Evolutionary conservation across 306 rosid species (phyloP), one percentile per base, ranked within the genome.

Genomic region (Citrullus colocynthis): DNA sequence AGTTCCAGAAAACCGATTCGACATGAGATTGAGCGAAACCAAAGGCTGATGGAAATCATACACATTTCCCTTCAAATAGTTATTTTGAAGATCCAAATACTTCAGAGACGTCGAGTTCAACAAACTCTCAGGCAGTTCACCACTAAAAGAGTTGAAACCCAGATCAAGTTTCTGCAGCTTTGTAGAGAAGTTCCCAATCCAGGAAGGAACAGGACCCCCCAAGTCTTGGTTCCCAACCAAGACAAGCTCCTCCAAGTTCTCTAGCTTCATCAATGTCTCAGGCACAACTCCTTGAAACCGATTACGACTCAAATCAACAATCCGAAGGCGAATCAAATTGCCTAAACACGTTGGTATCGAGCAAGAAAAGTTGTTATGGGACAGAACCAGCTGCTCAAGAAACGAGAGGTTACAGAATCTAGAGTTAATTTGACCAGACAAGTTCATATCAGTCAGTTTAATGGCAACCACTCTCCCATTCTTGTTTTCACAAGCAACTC

Each of bases 141-240:
- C 99, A 6, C 21, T 56, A 78, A 95, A 89, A 15, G 97, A 89
- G 82, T 90, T 74, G 20, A 79, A 87, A 36, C 90, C 88, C 62
- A 95, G 58, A 72, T 88, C 87, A 12, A 95, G 24, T 18, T 85
- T 92, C 77, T 88, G 92, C 82, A 95, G 84, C 86, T 78, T 83
- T 34, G 88, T 17, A 41, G 98, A 95, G 85, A 95, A 92, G 70
- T 90, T 95, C 51, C 98, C 98, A 54, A 95, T 60, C 98, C 97
- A 95, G 67, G 63, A 49, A 71, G 97, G 97, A 30, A 95, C 20
- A 32, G 77, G 75, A n/a, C 98, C 98, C 41, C 87, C 90, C 87
- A 95, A 86, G 81, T 20, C 83, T 30, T 67, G 88, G 81, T 95
- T 95, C 71, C 89, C 93, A 80, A 62, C 83, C 88, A 92, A 80